These are phyloP conservation scores for Debaryomycetaceae sp. DNA, from an alignment of 1,139 yeast genomes.

Conservation along the genomic window DNA sequence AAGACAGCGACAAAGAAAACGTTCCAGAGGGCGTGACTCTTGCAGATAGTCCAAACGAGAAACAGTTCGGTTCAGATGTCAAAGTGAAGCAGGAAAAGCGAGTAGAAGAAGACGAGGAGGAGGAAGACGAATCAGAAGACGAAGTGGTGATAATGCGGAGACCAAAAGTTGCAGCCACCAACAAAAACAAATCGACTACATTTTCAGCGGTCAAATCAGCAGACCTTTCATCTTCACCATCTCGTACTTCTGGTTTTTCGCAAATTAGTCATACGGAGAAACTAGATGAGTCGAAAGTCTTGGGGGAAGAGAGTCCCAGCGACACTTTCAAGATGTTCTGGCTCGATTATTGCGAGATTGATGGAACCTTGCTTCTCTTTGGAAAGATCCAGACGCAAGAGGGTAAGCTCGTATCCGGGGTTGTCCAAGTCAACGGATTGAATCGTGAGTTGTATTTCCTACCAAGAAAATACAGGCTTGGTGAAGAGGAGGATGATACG, in stretches of 20 bases:
- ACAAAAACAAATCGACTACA: constrained; percentile 17
- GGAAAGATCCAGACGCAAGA: constrained; percentile 72
- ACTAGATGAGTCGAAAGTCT: constrained; percentile 40
- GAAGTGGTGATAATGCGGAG: constrained; percentile 47
- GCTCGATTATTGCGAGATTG: constrained; percentile 85
- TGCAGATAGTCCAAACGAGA: constrained; percentile 3
- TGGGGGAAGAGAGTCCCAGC: constrained; percentile 33
- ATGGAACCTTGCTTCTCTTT: constrained; percentile 66
- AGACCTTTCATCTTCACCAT: constrained; percentile 20
- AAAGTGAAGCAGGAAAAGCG: constrained; percentile 2
- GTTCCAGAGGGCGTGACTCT: constrained; percentile 1
- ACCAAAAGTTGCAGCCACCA: constrained; percentile 37
- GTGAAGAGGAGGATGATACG: constrained; percentile 38
- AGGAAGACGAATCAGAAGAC: constrained; percentile 47
- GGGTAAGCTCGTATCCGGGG: constrained; percentile 64
- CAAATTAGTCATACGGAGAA: constrained; percentile 37
- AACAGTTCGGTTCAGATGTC: not conserved
- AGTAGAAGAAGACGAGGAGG: constrained; percentile 12
- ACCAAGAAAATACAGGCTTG: constrained; percentile 52
- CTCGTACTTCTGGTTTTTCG: constrained; percentile 15
- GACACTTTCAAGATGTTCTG: constrained; percentile 73
- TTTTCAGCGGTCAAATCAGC: constrained; percentile 20
- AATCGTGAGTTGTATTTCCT: constrained; percentile 72
- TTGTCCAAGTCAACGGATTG: constrained; percentile 72
- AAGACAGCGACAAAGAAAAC: constrained; percentile 13